Percentiles rank a stretch among this genome's conserved stretches.
phyloP scores from a whole-genome alignment of 2,329 filamentous ascomycete species.

The Fusarium transvaalense region DNA sequence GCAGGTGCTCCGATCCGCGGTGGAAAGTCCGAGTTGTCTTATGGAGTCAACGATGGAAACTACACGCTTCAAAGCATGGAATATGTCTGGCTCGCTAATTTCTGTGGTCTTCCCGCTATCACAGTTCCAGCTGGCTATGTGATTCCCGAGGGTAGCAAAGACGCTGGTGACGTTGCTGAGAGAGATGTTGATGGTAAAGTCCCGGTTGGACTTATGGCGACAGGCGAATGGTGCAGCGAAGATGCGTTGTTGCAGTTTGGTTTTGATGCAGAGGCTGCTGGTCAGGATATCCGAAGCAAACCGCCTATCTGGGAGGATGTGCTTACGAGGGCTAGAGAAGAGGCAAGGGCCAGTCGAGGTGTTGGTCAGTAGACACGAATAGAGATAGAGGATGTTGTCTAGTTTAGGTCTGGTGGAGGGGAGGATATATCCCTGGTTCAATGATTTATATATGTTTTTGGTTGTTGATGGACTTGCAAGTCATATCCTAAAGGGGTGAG shows the following conservation, averaged over 20 bases:
- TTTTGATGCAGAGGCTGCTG: conserved; percentile 59
- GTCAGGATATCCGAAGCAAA: conserved; percentile 35
- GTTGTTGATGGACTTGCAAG: no score
- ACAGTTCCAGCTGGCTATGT: conserved; percentile 61
- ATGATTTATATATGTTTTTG: conserved; percentile 4
- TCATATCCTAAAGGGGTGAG: background rate
- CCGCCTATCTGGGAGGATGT: conserved; percentile 41
- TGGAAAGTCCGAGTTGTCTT: conserved; percentile 52
- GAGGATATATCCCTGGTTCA: conserved; percentile 23
- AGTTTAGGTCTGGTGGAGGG: background rate
- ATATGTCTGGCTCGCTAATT: conserved; percentile 66
- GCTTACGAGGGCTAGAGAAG: conserved; percentile 18
- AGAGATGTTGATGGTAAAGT: conserved; percentile 56
- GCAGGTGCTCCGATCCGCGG: conserved; percentile 60
- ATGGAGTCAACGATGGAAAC: conserved; percentile 62
- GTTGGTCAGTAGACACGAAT: background rate
- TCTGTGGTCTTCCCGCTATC: conserved; percentile 62
- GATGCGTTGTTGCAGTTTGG: conserved; percentile 63
- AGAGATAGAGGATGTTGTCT: background rate
- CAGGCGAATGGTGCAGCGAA: conserved; percentile 67
- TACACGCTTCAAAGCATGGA: conserved; percentile 62
- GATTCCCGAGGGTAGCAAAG: conserved; percentile 51
- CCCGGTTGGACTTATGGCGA: conserved; percentile 67
- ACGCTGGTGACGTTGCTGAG: conserved; percentile 50
- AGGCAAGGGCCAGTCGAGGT: conserved; percentile 1